Conservation (phyloP, 768 basidiomycete genomes). For the Termitomyces sp. region DNA sequence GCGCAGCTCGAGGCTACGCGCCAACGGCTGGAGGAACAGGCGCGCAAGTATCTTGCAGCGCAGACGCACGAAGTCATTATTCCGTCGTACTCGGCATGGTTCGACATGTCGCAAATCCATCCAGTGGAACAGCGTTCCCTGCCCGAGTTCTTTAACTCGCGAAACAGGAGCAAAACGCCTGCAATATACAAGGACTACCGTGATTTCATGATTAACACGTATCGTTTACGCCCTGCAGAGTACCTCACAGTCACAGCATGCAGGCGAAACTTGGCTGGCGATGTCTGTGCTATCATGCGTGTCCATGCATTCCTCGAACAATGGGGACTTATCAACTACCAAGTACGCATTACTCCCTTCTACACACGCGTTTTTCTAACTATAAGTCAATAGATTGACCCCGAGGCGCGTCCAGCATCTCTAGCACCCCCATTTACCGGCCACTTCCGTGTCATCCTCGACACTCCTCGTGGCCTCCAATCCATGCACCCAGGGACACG, state of each 20-base stretch:
- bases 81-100: constrained; percentile 97
- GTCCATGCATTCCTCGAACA: constrained; percentile 99
- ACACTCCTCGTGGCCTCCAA: constrained; percentile 93
- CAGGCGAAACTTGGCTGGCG: constrained; percentile 91
- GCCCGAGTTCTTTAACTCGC: constrained; percentile 97
- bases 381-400: constrained; percentile 71
- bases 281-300: constrained; percentile 98
- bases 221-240: constrained; percentile 88
- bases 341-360: constrained; percentile 48
- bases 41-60: constrained; percentile 90
- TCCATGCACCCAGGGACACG: constrained; percentile 86
- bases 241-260: constrained; percentile 98
- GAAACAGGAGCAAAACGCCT: constrained; percentile 94
- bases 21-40: constrained; percentile 78
- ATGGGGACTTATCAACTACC: constrained; percentile 99
- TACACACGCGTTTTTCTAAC: neutral
- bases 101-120: constrained; percentile 92
- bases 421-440: constrained; percentile 97
- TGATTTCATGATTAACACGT: constrained; percentile 99
- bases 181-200: constrained; percentile 98
- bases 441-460: constrained; percentile 96
- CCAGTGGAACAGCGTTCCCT: constrained; percentile 88
- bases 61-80: constrained; percentile 98
- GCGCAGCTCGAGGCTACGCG: constrained; percentile 81
- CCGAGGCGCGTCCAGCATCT: constrained; percentile 90